These are phyloP conservation scores for Periconia sp. DNA, from an alignment of 2,329 filamentous ascomycete genomes.

Conservation along the genomic window DNA sequence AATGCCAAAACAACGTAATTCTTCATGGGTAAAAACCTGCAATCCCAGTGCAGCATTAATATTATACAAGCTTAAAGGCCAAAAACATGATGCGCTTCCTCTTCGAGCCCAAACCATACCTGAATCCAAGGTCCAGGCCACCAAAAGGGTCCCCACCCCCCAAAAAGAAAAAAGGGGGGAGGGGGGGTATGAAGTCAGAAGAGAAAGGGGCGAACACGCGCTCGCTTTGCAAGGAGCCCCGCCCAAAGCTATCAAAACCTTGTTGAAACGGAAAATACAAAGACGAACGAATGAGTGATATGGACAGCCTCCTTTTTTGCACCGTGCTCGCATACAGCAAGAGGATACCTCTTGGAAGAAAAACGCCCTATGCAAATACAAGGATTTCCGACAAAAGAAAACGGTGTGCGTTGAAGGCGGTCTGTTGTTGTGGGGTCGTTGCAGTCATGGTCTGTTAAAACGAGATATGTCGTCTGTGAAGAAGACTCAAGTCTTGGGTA, in stretches of 20 bases:
- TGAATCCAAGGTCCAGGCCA: not conserved
- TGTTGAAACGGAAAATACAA: no score
- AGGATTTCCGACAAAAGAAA: conserved; percentile 20
- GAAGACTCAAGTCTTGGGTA: conserved; percentile 20
- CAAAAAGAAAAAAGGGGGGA: not conserved
- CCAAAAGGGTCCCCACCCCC: conserved; percentile 4
- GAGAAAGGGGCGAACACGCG: not conserved
- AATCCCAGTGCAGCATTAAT: conserved; percentile 30
- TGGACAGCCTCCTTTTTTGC: not conserved
- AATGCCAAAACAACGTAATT: not conserved
- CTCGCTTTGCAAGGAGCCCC: no score
- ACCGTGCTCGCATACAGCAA: not conserved
- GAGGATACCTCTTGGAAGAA: not conserved
- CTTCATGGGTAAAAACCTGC: conserved; percentile 1
- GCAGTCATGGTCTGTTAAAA: conserved; percentile 19
- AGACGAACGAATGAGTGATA: not conserved
- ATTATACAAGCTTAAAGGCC: conserved; percentile 30
- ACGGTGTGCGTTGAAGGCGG: not conserved
- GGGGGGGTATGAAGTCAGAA: not conserved
- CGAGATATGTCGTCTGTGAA: conserved; percentile 10
- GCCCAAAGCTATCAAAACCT: not conserved
- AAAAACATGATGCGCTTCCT: no score
- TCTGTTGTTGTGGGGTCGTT: conserved; percentile 9
- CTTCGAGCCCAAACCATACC: conserved; percentile 5
- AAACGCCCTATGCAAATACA: conserved; percentile 1